These are phyloP conservation scores for Botrytis pseudocinerea DNA, from an alignment of 2,329 filamentous ascomycete genomes.

Conservation along the genomic window DNA sequence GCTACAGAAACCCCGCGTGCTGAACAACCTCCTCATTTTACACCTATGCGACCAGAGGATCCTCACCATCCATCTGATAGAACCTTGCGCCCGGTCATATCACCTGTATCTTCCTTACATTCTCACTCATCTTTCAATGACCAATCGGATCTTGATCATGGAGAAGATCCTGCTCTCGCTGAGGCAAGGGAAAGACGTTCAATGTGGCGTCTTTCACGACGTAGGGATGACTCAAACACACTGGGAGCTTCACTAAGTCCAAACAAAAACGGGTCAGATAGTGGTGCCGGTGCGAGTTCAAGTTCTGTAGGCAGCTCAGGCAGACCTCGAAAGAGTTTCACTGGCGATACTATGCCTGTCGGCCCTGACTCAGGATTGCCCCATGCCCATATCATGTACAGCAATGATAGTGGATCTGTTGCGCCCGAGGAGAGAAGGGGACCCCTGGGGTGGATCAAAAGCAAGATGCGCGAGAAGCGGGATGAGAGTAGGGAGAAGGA, in stretches of 20 bases:
- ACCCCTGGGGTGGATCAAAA: slow-evolving; percentile 64
- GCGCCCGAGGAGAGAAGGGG: slow-evolving; percentile 51
- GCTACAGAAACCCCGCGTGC: slow-evolving; percentile 34
- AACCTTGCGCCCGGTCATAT: slow-evolving; percentile 64
- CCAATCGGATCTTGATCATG: slow-evolving; percentile 75
- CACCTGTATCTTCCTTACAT: slow-evolving; percentile 72
- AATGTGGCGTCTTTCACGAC: slow-evolving; percentile 70
- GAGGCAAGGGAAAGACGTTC: slow-evolving; percentile 68
- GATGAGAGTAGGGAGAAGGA: slow-evolving; percentile 40
- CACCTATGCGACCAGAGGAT: slow-evolving; percentile 31
- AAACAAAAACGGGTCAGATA: slow-evolving; percentile 56
- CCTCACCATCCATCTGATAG: slow-evolving; percentile 34
- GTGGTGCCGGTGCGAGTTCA: slow-evolving; percentile 64
- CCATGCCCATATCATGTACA: slow-evolving; percentile 39
- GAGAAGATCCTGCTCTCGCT: slow-evolving; percentile 58
- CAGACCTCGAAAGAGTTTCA: slow-evolving; percentile 48
- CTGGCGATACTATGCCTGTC: slow-evolving; percentile 44
- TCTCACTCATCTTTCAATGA: slow-evolving; percentile 71
- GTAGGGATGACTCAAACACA: slow-evolving; percentile 55
- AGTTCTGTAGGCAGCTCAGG: slow-evolving; percentile 65
- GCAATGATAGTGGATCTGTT: slow-evolving; percentile 37
- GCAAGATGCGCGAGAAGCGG: slow-evolving; percentile 58
- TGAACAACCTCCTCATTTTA: slow-evolving; percentile 29
- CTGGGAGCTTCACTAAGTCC: slow-evolving; percentile 47
- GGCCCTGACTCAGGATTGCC: slow-evolving; percentile 37